Evolutionary conservation across 2,329 filamentous ascomycete genomes (phyloP).

Genomic region (Nothophoma quercina): DNA sequence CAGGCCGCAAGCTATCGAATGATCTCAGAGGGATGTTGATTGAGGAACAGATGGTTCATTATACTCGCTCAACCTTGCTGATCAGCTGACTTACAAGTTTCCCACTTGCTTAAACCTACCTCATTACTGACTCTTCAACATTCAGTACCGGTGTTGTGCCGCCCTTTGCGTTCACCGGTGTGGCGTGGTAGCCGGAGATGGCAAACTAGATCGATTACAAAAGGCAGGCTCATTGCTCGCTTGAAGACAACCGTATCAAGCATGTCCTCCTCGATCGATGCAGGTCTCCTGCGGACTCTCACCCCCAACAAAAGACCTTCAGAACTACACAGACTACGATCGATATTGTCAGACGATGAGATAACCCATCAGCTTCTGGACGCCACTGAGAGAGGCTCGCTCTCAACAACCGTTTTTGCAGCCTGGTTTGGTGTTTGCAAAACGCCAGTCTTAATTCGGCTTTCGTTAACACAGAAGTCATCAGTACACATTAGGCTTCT

Average conservation of each 20-base stretch:
- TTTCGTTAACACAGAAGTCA: slow-evolving; percentile 31
- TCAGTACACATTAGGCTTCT: slow-evolving; percentile 31
- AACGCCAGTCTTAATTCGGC: slow-evolving; percentile 23
- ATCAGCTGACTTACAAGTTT: neutral
- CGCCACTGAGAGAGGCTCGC: slow-evolving; percentile 25
- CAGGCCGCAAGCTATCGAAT: neutral
- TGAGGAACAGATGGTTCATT: neutral
- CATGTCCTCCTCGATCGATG: neutral
- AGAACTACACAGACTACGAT: slow-evolving; percentile 2
- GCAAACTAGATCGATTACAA: neutral
- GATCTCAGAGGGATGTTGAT: neutral
- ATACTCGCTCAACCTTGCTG: neutral
- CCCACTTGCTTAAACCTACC: neutral
- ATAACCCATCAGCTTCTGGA: slow-evolving; percentile 17
- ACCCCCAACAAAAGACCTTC: neutral
- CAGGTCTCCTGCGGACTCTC: slow-evolving; percentile 14
- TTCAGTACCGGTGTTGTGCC: neutral
- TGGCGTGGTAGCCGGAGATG: neutral
- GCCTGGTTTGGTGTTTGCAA: slow-evolving; percentile 37
- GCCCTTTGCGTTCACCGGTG: neutral
- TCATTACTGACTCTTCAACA: neutral
- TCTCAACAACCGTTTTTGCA: slow-evolving; percentile 27
- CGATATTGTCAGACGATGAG: neutral
- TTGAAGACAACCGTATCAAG: neutral
- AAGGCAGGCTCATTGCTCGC: neutral